Percentiles rank a stretch among this genome's conserved stretches.
Evolutionary conservation across 2,329 filamentous ascomycete genomes (phyloP).

Genomic region (Acrocalymma vagum): DNA sequence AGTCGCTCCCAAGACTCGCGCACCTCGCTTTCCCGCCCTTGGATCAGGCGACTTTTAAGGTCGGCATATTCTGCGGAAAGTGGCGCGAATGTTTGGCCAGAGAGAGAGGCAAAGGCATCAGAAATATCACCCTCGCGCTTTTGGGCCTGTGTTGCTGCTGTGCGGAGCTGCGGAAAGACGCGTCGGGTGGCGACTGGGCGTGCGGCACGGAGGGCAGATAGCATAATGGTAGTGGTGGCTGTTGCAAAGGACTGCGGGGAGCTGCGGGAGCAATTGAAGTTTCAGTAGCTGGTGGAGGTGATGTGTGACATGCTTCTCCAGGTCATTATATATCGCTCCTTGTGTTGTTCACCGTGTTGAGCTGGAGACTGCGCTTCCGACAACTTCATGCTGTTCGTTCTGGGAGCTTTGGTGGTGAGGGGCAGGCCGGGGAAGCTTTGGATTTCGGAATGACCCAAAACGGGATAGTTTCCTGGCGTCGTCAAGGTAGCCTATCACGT

Average conservation of each 20-base stretch:
- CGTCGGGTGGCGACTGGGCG: slow-evolving; percentile 30
- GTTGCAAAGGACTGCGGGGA: slow-evolving; percentile 5
- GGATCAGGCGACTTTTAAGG: slow-evolving; percentile 55
- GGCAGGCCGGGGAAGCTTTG: slow-evolving; percentile 21
- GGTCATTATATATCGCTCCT: slow-evolving; percentile 27
- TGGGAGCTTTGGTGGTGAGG: slow-evolving; percentile 17
- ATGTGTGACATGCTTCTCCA: slow-evolving; percentile 15
- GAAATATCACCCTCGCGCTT: slow-evolving; percentile 60
- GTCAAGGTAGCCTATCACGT: slow-evolving; percentile 2
- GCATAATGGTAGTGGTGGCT: slow-evolving; percentile 29
- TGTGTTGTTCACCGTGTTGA: slow-evolving; percentile 12
- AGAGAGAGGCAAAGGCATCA: slow-evolving; percentile 59
- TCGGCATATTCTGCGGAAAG: slow-evolving; percentile 56
- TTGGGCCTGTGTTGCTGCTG: slow-evolving; percentile 42
- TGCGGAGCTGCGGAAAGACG: slow-evolving; percentile 30
- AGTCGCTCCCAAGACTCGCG: slow-evolving; percentile 57
- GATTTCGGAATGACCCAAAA: slow-evolving; percentile 22
- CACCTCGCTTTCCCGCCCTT: slow-evolving; percentile 57
- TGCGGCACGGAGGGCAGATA: slow-evolving; percentile 36
- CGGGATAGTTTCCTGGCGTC: slow-evolving; percentile 21
- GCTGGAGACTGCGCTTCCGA: slow-evolving; percentile 23
- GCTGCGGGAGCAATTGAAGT: slow-evolving; percentile 1
- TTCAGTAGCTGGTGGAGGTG: too few species aligned
- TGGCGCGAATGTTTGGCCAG: slow-evolving; percentile 55
- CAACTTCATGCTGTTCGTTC: slow-evolving; percentile 7